Evolutionary conservation across 371 early-diverging fungal species (phyloP), one percentile per base, ranked within the genome.

Genomic region (Syncephalastrum monosporum): DNA sequence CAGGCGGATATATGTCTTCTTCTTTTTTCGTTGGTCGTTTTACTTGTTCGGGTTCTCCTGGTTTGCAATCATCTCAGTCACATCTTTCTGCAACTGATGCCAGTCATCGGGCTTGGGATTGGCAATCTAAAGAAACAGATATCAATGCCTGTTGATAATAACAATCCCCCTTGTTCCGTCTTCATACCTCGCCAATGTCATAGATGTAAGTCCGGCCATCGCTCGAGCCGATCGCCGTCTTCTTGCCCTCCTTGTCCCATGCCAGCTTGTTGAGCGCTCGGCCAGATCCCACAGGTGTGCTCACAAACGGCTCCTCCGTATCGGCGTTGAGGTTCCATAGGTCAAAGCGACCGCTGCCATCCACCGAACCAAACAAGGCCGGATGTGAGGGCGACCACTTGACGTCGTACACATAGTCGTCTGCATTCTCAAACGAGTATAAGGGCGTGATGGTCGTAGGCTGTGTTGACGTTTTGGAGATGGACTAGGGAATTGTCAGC

Each of bases 381-480:
- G 98, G 98, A 67, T 97, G 96, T 7, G 79, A 72, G 4, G 98
- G 98, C 14, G 93, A 94, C 98, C 98, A 98, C 66, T 90, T 88
- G 7, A 91, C 96, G 69, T 98, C 98, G 64, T 90, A 93, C 17
- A 98, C 94, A 70, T 96, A 96, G 68, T 98, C 98, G 61, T 92
- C 91, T 6, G 92, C 85, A 33, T 91, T 85, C 47, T 97, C 95
- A 69, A 98, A 95, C 12, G 94, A 91, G 64, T 91, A 85, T 48
- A 98, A 68, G 4, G 95, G 93, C 12, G 75, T 62, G 24, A 92
- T 82, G 13, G 68, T 60, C 3, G 81, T 67, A 25, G 84, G 74
- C 17, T 82, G 76, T 15, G 82, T 79, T 0, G 86, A 76, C 42
- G 87, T 66, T 64, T 83, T 83, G 63, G 88, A 77, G n/a, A 78